phyloP scores from a whole-genome alignment of 495 filamentous ascomycete species.

The Staphylotrichum longicolle region DNA sequence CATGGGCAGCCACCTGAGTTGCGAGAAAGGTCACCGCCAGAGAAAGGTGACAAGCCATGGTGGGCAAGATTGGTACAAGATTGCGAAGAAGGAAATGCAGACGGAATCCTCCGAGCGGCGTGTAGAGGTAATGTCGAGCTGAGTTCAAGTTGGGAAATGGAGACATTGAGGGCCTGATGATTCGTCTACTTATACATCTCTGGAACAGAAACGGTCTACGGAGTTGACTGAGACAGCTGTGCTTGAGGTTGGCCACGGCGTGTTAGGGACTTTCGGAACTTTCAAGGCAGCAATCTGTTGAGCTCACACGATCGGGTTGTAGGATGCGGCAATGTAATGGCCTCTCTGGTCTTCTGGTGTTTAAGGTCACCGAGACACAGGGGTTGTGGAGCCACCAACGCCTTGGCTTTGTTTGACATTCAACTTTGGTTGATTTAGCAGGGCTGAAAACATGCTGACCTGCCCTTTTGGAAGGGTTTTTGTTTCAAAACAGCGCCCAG shows the following conservation, averaged over 20 bases:
- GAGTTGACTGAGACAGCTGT: not conserved
- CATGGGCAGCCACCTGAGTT: not conserved
- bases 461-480: not conserved
- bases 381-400: slow-evolving; percentile 1
- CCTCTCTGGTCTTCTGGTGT: not conserved
- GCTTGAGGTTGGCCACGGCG: not conserved
- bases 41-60: slow-evolving; percentile 3
- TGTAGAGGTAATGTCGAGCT: not conserved
- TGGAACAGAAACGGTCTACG: slow-evolving; percentile 1
- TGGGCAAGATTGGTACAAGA: not conserved
- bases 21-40: not conserved
- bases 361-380: slow-evolving; percentile 2
- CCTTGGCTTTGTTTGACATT: slow-evolving; percentile 8
- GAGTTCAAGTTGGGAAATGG: not conserved
- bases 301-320: not conserved
- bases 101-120: not conserved
- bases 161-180: not conserved
- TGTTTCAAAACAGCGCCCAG: slow-evolving; percentile 1
- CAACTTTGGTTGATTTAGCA: not conserved
- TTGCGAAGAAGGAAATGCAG: not conserved
- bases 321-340: not conserved
- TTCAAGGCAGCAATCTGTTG: slow-evolving; percentile 6
- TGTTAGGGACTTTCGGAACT: slow-evolving; percentile 1
- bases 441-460: slow-evolving; percentile 1
- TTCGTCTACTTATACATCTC: slow-evolving; percentile 3